Evolutionary conservation across 2,329 filamentous ascomycete genomes (phyloP).

Genomic region (Aspergillus quadrilineatus): DNA sequence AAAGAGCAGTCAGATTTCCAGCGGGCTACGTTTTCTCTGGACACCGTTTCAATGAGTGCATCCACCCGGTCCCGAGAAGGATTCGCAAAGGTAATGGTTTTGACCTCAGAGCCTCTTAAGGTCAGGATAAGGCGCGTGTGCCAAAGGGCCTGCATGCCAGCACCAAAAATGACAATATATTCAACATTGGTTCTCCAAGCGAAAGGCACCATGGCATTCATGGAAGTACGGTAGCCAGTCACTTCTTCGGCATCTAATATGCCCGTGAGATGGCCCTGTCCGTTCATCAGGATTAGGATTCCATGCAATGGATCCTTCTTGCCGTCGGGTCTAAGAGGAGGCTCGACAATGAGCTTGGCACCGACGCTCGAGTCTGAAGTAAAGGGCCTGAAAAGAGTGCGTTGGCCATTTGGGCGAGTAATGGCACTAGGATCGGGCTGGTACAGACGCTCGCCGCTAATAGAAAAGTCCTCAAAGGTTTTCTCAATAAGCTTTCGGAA

Average conservation of each 20-base stretch:
- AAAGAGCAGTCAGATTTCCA: not conserved
- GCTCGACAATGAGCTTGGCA: slow-evolving; percentile 17
- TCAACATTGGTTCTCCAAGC: slow-evolving; percentile 16
- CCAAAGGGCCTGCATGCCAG: slow-evolving; percentile 41
- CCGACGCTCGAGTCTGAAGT: slow-evolving; percentile 16
- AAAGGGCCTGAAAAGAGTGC: slow-evolving; percentile 18
- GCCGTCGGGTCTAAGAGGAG: slow-evolving; percentile 46
- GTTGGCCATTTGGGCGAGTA: slow-evolving; percentile 17
- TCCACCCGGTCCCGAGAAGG: accelerated
- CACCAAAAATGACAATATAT: slow-evolving; percentile 39
- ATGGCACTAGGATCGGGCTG: slow-evolving; percentile 11
- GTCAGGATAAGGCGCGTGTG: slow-evolving; percentile 47
- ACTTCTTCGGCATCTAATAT: slow-evolving; percentile 67
- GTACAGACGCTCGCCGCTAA: slow-evolving; percentile 10
- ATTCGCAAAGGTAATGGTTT: not conserved
- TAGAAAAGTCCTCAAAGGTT: too few relatives aligned
- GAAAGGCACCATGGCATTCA: slow-evolving; percentile 57
- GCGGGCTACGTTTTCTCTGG: not conserved
- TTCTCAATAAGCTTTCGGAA: too few relatives aligned
- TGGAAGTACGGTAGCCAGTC: slow-evolving; percentile 71
- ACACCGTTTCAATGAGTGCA: not conserved
- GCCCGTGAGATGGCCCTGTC: slow-evolving; percentile 39
- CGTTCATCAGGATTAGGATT: not conserved
- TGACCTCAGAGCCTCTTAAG: slow-evolving; percentile 17
- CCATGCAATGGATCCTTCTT: slow-evolving; percentile 37